phyloP scores from a whole-genome alignment of 805 yeast genomes.

The Blastobotrys parvus region DNA sequence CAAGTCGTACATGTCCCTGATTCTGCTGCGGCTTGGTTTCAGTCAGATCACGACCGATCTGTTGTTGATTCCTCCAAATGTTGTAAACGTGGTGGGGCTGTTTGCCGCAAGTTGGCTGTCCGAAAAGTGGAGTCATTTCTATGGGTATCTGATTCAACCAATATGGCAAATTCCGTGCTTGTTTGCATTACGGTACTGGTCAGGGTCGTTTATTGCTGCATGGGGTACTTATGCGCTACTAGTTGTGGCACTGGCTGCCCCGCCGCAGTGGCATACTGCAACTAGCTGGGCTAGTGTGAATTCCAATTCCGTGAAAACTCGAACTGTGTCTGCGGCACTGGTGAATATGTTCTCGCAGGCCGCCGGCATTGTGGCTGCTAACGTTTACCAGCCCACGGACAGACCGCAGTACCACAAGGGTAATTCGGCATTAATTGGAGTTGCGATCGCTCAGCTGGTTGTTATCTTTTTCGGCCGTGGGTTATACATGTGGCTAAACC shows the following conservation, averaged over 20 bases:
- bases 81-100: conserved; percentile 10
- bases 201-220: conserved; percentile 13
- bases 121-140: conserved; percentile 9
- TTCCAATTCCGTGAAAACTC: conserved; percentile 51
- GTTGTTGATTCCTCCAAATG: conserved; percentile 33
- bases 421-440: conserved; percentile 30
- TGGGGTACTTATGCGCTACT: conserved; percentile 27
- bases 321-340: conserved; percentile 58
- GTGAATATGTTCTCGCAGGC: conserved; percentile 59
- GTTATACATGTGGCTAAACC: conserved; percentile 29
- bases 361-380: conserved; percentile 44
- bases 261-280: conserved; percentile 44
- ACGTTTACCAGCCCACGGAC: conserved; percentile 51
- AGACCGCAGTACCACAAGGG: conserved; percentile 55
- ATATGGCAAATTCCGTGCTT: conserved; percentile 11
- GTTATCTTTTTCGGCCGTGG: conserved; percentile 19
- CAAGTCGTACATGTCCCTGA: conserved; percentile 40
- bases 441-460: conserved; percentile 17
- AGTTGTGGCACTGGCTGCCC: conserved; percentile 22
- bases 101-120: conserved; percentile 12
- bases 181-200: conserved; percentile 13
- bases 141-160: conserved; percentile 38
- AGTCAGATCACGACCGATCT: conserved; percentile 44
- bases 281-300: conserved; percentile 57
- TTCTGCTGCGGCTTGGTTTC: conserved; percentile 43